phyloP scores from a whole-genome alignment of 2,329 filamentous ascomycete species.

The Aciculosporium take region DNA sequence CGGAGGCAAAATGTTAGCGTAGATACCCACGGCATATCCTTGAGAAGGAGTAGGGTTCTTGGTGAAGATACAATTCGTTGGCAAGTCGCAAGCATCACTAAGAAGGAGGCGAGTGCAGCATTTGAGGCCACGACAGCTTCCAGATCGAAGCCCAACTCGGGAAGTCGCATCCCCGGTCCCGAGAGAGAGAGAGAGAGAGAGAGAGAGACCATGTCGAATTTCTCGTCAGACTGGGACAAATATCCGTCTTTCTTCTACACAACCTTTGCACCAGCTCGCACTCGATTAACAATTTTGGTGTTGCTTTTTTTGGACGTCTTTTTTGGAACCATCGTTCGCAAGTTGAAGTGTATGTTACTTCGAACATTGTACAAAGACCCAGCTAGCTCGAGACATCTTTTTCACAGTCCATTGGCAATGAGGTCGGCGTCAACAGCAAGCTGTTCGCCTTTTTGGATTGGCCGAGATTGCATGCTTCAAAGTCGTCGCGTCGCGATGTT shows the following conservation, averaged over 20 bases:
- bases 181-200: too few relatives aligned
- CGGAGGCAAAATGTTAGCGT: not conserved
- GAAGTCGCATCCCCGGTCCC: not conserved
- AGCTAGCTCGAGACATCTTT: not conserved
- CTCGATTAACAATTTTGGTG: not conserved
- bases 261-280: conserved; percentile 1
- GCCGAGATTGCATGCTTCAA: not conserved
- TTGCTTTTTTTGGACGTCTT: not conserved
- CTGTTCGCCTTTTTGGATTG: not conserved
- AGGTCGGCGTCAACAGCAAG: not conserved
- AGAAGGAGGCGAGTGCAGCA: not conserved
- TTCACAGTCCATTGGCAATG: not conserved
- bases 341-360: conserved; percentile 14
- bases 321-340: conserved; percentile 12
- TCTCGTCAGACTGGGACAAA: not conserved
- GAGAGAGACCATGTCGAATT: not conserved
- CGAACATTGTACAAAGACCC: not conserved
- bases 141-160: not conserved
- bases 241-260: not conserved
- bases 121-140: not conserved
- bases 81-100: not conserved
- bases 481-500: not conserved
- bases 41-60: not conserved
- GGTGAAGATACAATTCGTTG: not conserved
- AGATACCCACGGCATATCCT: not conserved